Conservation (phyloP, 768 basidiomycete genomes). For the Hericium coralloides region DNA sequence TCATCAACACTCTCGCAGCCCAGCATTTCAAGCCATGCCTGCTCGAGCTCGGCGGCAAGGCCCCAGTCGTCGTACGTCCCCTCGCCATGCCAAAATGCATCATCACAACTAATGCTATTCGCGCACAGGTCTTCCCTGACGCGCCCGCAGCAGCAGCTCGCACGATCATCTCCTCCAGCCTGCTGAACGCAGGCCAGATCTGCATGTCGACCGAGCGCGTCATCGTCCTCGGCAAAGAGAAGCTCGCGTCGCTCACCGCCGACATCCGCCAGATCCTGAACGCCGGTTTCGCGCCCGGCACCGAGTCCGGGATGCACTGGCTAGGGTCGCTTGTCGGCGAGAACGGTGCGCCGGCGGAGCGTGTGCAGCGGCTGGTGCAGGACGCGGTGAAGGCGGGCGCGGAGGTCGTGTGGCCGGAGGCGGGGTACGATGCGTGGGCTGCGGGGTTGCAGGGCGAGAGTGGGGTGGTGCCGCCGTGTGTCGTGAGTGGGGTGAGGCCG, state of each 20-base stretch:
- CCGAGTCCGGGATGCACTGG: slow-evolving; percentile 28
- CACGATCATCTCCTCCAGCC: slow-evolving; percentile 34
- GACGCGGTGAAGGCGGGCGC: not conserved
- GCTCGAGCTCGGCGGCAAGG: slow-evolving; percentile 48
- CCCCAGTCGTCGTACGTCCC: slow-evolving; percentile 38
- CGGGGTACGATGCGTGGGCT: slow-evolving; percentile 25
- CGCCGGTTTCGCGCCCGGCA: slow-evolving; percentile 33
- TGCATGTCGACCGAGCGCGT: slow-evolving; percentile 53
- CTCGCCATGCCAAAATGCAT: not conserved
- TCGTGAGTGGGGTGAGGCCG: slow-evolving; percentile 36
- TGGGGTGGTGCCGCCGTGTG: slow-evolving; percentile 39
- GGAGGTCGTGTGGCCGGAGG: not conserved
- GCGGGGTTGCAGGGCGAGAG: slow-evolving; percentile 33
- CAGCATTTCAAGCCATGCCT: slow-evolving; percentile 48
- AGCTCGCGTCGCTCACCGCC: slow-evolving; percentile 25
- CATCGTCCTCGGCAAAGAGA: slow-evolving; percentile 36
- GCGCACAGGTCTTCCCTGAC: slow-evolving; percentile 37
- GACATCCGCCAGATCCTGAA: slow-evolving; percentile 25
- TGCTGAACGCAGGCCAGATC: slow-evolving; percentile 42
- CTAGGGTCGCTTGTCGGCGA: not conserved
- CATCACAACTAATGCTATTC: not conserved
- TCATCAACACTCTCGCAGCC: slow-evolving; percentile 45
- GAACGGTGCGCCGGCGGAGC: not conserved
- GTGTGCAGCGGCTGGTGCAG: not conserved
- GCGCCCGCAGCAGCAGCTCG: slow-evolving; percentile 49